Evolutionary conservation across 148 eudicot genomes (phyloP), one percentile per base, ranked within the genome.

Genomic region (Fagopyrum homotropicum): DNA sequence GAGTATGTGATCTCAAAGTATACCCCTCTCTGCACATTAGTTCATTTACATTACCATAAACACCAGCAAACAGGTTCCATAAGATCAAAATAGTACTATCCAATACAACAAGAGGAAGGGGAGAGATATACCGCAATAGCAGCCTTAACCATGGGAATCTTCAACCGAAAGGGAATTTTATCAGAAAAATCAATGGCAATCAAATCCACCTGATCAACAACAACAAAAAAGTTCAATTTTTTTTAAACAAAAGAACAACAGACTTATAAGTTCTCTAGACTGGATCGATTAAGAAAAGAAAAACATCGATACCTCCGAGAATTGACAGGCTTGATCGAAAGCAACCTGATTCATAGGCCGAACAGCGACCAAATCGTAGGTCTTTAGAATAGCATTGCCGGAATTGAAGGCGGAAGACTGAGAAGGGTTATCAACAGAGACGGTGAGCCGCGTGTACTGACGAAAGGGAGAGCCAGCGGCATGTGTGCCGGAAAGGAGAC

Each of bases 1-100:
- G 92, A 90, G 80, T 92, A 92, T n/a, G 85, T 76, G 49, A 94
- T 94, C 83, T 94, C 98, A 79, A 90, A 90, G 79, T 82, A 90
- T 16, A 94, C 84, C 55, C 91, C 98, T 48, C 92, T 85, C 98
- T 94, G 89, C 89, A 84, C 48, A 81, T 73, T 26, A 81, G 73
- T 9, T 6, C 46, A 73, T 57, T 79, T 4, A 17, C 6, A 71
- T 44, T 6, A 49, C 69, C 46, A 45, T n/a, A 17, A 46, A 47
- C 7, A 40, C 1, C 19, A 63, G 2, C 6, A 30, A 71, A 71
- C 52, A 60, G 4, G 35, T 17, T 19, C 51, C 44, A 57, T 35
- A 1, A 35, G 35, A 52, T 77, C 76, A 68, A 59, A 52, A 45
- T 4, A 47, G 69, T 14, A 16, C 47, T 52, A 4, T 60, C 35